A percentile compares a stretch with the other conserved stretches of the same genome.
phyloP scores from a whole-genome alignment of 148 eudicot genomes.

The Nepenthes gracilis region DNA sequence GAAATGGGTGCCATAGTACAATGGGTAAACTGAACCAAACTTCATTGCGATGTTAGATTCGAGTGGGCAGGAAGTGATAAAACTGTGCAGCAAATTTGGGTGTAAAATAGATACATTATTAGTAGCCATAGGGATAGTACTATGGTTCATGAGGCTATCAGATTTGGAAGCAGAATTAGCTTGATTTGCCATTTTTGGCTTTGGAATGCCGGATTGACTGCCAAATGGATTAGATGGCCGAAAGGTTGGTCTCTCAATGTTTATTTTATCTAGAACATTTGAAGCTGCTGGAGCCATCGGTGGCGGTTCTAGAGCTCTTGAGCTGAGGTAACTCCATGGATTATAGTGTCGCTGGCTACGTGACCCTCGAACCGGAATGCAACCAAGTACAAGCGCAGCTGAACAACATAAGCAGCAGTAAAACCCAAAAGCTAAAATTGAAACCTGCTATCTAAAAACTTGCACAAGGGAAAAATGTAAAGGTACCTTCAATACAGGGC shows the following conservation, averaged over 20 bases:
- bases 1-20: slow-evolving; percentile 45
- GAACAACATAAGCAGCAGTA: slow-evolving; percentile 14
- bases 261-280: slow-evolving; percentile 10
- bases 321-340: slow-evolving; percentile 65
- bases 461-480: neutral
- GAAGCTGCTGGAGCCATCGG: slow-evolving; percentile 14
- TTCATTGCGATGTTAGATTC: slow-evolving; percentile 24
- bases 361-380: slow-evolving; percentile 77
- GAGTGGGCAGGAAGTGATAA: slow-evolving; percentile 12
- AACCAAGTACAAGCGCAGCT: slow-evolving; percentile 97
- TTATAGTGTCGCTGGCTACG: slow-evolving; percentile 69
- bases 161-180: slow-evolving; percentile 15
- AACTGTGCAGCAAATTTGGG: slow-evolving; percentile 16
- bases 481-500: slow-evolving; percentile 92
- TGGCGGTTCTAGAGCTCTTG: slow-evolving; percentile 35
- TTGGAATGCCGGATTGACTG: slow-evolving; percentile 22
- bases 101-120: slow-evolving; percentile 15
- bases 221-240: slow-evolving; percentile 18
- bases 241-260: slow-evolving; percentile 20
- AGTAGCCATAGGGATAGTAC: slow-evolving; percentile 12
- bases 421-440: neutral
- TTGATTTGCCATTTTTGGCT: slow-evolving; percentile 20
- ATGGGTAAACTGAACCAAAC: slow-evolving; percentile 47
- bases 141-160: slow-evolving; percentile 19
- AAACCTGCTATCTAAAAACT: neutral